Evolutionary conservation across 164 flowering plant species (phyloP).

Genomic region (Magnolia sinica): DNA sequence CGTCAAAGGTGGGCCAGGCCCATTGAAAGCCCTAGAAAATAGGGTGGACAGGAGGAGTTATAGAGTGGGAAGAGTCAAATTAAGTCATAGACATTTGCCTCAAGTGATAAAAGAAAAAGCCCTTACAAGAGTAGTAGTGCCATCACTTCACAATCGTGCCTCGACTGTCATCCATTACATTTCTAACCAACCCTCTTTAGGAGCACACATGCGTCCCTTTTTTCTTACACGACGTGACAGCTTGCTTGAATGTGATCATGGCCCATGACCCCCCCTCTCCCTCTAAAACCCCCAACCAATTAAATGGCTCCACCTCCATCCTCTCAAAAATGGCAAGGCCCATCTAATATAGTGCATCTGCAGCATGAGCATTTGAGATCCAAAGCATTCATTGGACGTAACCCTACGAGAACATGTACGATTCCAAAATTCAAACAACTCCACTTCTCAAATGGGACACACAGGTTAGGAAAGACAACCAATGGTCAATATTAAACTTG

Average conservation of each 20-base stretch:
- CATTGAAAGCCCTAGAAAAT: background rate
- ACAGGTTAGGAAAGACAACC: background rate
- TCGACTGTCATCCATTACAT: conserved; percentile 9
- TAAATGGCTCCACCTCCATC: too few relatives aligned
- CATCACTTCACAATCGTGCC: conserved; percentile 8
- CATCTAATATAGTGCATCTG: background rate
- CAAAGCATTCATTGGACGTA: background rate
- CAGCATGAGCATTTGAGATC: background rate
- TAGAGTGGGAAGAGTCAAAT: too few relatives aligned
- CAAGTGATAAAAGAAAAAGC: background rate
- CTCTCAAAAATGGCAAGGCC: too few relatives aligned
- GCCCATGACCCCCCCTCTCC: background rate
- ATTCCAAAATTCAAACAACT: too few relatives aligned
- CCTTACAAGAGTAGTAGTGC: background rate
- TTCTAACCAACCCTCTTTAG: background rate
- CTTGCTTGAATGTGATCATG: conserved; percentile 6
- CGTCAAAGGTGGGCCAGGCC: background rate
- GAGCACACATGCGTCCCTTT: conserved; percentile 6
- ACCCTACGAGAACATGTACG: background rate
- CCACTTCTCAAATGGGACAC: too few relatives aligned
- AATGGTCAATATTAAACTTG: background rate
- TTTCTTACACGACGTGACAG: conserved; percentile 1
- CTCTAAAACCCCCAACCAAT: background rate
- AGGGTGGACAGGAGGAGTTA: too few relatives aligned
- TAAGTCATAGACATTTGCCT: too few relatives aligned